Evolutionary conservation across 495 filamentous ascomycete species (phyloP), one percentile per base, ranked within the genome.

Genomic region (Lepraria neglecta): DNA sequence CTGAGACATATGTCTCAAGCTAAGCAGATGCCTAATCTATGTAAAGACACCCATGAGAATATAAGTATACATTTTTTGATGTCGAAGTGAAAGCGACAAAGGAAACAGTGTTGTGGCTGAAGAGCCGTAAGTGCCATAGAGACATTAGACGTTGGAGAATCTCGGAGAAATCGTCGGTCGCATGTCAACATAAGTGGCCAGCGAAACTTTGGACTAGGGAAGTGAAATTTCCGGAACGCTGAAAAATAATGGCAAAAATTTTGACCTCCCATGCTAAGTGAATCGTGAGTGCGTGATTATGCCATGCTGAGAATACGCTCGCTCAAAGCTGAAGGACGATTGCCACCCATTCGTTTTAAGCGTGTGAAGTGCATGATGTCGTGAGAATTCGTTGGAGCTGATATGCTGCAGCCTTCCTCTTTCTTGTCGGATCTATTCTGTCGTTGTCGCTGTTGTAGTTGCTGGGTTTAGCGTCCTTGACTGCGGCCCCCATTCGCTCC

Each of bases 291-390:
- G 17, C 31, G 58, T 30, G 14, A 30, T 19, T 33, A 38, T 64
- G 53, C 59, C 52, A 17, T 30, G 43, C 43, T 56, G 51, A 48
- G 44, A 40, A 42, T 47, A 44, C 43, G 40, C 46, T 45, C 53
- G 59, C 46, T 61, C 28, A 62, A 59, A 62, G 28, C 33, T 65
- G 59, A 45, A 58, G 45, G 52, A 65, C 63, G 51, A 35, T 31
- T 43, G 38, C 33, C 40, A 46, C 63, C 59, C 40, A 40, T 45
- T 45, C 46, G 38, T 62, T 33, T 48, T 24, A 43, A 15, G 46
- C 53, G 57, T 30, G 38, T 60, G 19, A 59, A 48, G 30, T 47
- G 52, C 60, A 35, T 48, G 19, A 38, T 45, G 51, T 63, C 61
- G 47, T 63, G 56, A 43, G 27, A 53, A 38, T 40, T 63, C 47